Base-by-base conservation (phyloP, 371 early-diverging fungal species). In the Zychaea mexicana region DNA sequence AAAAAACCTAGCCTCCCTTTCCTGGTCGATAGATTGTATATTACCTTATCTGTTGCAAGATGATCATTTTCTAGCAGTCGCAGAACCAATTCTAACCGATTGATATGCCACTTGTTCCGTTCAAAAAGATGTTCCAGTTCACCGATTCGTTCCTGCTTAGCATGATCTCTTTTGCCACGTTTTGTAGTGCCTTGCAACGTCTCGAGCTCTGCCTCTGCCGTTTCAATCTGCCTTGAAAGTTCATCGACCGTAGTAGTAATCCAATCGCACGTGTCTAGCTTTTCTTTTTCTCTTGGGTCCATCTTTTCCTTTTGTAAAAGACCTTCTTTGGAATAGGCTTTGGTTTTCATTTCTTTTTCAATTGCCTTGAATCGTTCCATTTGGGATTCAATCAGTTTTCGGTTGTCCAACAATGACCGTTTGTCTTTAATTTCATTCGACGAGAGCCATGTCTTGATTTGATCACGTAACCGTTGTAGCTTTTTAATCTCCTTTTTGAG, bases 401-500 rank as follows among this genome's bases (percentile, higher is more conserved):
- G 83, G 64, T 94, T 94, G 12, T 97, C 96, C 53, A 90, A 62
- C 59, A 98, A 78, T 17, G 88, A 85, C 53, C 88, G 85, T 77
- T 98, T 98, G 81, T 98, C 98, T 83, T 98, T 98, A 72, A 98
- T 94, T 39, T 98, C 98, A 66, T 85, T 93, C 49, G 90, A 91
- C 4, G 92, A 84, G 38, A 95, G 81, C 97, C 97, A 98, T 60
- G 92, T 89, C 77, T 98, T 97, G 72, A 98, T 98, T 76, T 97
- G 96, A 79, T 98, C 98, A 46, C 98, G 90, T 64, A 86, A 83
- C 68, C 97, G 84, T 72, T 98, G 98, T 57, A 98, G 84, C 78
- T 98, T 97, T 76, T 98, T 98, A 76, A 98, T 98, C 79, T 98
- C 98, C 82, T 96, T 96, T 75, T 98, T 98, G 65, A 98, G 77